Base-by-base conservation (phyloP, 805 yeast species). In the Henningerozyma blattae region DNA sequence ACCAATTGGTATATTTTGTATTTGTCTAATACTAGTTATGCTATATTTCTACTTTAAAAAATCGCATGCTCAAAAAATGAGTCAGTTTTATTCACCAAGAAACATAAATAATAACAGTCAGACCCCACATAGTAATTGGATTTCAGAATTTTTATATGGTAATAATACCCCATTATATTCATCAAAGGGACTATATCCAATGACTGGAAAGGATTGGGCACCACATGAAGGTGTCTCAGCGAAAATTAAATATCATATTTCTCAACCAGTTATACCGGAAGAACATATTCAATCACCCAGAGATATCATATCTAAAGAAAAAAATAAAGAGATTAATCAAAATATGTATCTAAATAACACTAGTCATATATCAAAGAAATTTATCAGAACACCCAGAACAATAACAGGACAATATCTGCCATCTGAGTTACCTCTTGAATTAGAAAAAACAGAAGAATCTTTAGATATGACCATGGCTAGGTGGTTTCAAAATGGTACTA, bases 401-500 rank as follows among this genome's bases (percentile, higher is more conserved):
- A 20, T 10, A 20, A 7, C 22, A 7, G 22, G 22, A 10, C 22
- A 20, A 7, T 20, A 20, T 20, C 10, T 20, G 10, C 22, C 22
- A 7, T 20, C 22, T 7, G 10, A 20, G 7, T 20, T 20, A 20
- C 22, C 22, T n/a, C n/a, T n/a, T n/a, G n/a, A n/a, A n/a, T n/a
- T n/a, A n/a, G n/a, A n/a, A n/a, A n/a, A n/a, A n/a, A n/a, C n/a
- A n/a, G n/a, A n/a, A n/a, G n/a, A n/a, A n/a, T 56, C 10, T 52
- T 59, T 8, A 45, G n/a, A n/a, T n/a, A n/a, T n/a, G n/a, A n/a
- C n/a, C n/a, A n/a, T n/a, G n/a, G n/a, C n/a, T n/a, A n/a, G 47
- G 34, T 54, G 59, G 59, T 54, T 56, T 36, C 34, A 53, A 16
- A 43, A 54, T 27, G 46, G 48, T 16, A 50, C 59, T 1, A 43